Percentiles rank a stretch among this genome's conserved stretches.
Conservation (phyloP, 306 rosid species). For the Glycine soja region DNA sequence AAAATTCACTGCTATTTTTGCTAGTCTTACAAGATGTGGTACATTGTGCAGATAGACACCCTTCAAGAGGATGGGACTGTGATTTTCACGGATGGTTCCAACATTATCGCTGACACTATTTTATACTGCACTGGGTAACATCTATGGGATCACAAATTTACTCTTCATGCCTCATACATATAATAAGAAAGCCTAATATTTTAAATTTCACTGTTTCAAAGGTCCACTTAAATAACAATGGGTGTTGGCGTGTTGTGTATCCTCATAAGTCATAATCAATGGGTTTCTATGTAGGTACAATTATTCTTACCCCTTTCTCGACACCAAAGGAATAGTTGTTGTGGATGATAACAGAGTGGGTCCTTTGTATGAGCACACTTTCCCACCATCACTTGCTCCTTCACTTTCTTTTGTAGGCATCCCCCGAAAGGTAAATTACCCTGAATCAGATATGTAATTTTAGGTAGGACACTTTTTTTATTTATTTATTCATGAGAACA, state of each 20-base stretch:
- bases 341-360: slow-evolving; percentile 88
- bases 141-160: neutral
- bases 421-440: slow-evolving; percentile 61
- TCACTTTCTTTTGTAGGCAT: slow-evolving; percentile 77
- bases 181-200: no score
- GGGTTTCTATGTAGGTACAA: slow-evolving; percentile 61
- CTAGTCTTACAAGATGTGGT: neutral
- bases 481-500: neutral
- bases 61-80: slow-evolving; percentile 76
- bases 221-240: no score
- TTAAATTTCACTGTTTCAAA: no score
- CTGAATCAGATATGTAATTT: neutral
- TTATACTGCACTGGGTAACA: slow-evolving; percentile 80
- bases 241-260: neutral
- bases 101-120: slow-evolving; percentile 64
- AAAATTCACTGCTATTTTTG: neutral
- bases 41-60: slow-evolving; percentile 62
- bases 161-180: neutral
- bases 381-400: slow-evolving; percentile 85
- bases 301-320: slow-evolving; percentile 78
- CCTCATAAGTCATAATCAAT: neutral
- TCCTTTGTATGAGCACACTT: slow-evolving; percentile 83
- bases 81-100: slow-evolving; percentile 65
- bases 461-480: neutral
- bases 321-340: slow-evolving; percentile 74